Conservation (phyloP, 148 eudicot genomes). For the Selenicereus undatus region DNA sequence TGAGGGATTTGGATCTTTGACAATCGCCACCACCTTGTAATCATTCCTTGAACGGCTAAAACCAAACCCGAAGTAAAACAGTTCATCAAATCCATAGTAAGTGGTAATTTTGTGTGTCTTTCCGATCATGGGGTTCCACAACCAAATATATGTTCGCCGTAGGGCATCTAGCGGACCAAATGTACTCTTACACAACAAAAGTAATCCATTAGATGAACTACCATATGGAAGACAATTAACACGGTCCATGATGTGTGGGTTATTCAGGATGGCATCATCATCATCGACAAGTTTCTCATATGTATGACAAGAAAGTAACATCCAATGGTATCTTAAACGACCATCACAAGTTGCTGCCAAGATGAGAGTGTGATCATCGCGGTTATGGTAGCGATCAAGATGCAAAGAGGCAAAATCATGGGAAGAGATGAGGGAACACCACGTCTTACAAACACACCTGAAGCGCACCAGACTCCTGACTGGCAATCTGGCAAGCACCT, state of each 20-base stretch:
- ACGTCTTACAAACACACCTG: neutral
- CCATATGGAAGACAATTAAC: neutral
- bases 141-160: neutral
- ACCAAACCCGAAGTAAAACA: neutral
- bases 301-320: neutral
- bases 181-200: neutral
- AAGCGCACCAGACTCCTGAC: neutral
- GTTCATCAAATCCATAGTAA: neutral
- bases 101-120: neutral
- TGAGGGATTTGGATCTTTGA: neutral
- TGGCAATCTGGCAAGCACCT: neutral
- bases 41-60: neutral
- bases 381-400: neutral
- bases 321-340: neutral
- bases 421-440: neutral
- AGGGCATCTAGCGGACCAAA: neutral
- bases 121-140: neutral
- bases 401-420: neutral
- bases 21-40: neutral
- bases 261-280: neutral
- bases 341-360: neutral
- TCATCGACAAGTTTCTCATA: neutral
- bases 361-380: neutral
- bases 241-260: neutral
- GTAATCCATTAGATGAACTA: neutral